Base-by-base conservation (phyloP, 208 protist genomes). In the Wallacemonas rigidus region DNA sequence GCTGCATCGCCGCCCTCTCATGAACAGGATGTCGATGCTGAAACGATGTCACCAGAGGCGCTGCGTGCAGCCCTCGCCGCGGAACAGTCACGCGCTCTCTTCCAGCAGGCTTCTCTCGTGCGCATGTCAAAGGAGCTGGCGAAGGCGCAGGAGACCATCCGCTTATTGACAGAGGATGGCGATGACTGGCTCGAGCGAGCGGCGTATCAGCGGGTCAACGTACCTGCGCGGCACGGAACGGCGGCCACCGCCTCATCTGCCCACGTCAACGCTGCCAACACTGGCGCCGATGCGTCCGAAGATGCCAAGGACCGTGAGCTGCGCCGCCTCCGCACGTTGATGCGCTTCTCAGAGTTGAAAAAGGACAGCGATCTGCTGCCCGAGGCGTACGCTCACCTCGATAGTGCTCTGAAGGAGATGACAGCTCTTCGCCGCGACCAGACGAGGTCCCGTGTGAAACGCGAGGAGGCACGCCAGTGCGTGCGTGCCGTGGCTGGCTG, bases 261-360 rank as follows among this genome's bases (percentile, higher is more conserved):
- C 26, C 26, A 26, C 26, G 26, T 26, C 26, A 26, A 26, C 26
- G 12, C 45, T 12, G 12, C 45, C 45, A 12, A 50, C 45, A 12
- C 45, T 12, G 45, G 45, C 8, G 45, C 45, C 12, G 57, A 41
- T 26, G 47, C 58, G 55, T 26, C 17, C 39, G 47, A 71, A 47
- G 69, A 69, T 12, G 57, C 35, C 15, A 88, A 88, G 69, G 76
- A 85, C 56, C 69, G 72, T 45, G 87, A 92, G 74, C 71, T 92
- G 47, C 73, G 67, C 9, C 79, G 87, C 9, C 78, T 92, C 36
- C 87, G 87, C 17, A 56, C 88, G n/a, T 58, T 92, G 36, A 80
- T 92, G 80, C 83, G 87, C 60, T 92, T 92, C 60, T 92, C 87
- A 15, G 84, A 92, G 67, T 70, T 92, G 17, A 92, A 92, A 61